These are phyloP conservation scores for Danielia oregonensis DNA, from an alignment of 805 yeast species.

Conservation along the genomic window DNA sequence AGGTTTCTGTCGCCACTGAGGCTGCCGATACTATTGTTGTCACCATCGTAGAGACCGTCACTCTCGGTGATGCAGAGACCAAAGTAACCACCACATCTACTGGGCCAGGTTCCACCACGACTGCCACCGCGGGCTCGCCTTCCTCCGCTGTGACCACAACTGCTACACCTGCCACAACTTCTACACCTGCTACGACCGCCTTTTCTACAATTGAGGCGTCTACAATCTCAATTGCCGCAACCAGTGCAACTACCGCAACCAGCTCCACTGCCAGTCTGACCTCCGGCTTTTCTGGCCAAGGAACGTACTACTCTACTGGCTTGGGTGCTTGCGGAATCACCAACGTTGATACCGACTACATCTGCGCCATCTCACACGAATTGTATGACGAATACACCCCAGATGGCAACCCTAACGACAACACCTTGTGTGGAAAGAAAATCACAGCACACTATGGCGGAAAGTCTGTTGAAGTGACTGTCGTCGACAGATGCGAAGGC, in stretches of 20 bases:
- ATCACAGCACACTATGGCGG: conserved; percentile 45
- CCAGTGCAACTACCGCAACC: conserved; percentile 1
- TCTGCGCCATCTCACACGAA: conserved; percentile 49
- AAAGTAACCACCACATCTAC: too few relatives aligned
- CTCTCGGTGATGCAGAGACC: too few relatives aligned
- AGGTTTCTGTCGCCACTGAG: not conserved
- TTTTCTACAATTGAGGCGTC: conserved; percentile 1
- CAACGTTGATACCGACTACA: conserved; percentile 43
- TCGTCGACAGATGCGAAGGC: conserved; percentile 56
- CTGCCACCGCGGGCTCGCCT: conserved; percentile 1
- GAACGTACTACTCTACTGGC: conserved; percentile 46
- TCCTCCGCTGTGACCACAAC: not conserved
- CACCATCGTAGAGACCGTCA: too few relatives aligned
- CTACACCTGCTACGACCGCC: not conserved
- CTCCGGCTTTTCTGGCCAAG: conserved; percentile 35
- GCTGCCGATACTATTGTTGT: too few relatives aligned
- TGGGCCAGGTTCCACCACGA: too few relatives aligned
- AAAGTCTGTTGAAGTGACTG: conserved; percentile 52
- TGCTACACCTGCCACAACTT: not conserved
- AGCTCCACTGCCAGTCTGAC: conserved; percentile 14
- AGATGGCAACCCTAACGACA: conserved; percentile 38
- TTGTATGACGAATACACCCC: conserved; percentile 34
- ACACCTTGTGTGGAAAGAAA: conserved; percentile 51
- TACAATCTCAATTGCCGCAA: not conserved
- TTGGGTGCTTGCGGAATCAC: conserved; percentile 55